Conservation (phyloP, 129 eudicot species). For the Rutidosis leptorrhynchoides region DNA sequence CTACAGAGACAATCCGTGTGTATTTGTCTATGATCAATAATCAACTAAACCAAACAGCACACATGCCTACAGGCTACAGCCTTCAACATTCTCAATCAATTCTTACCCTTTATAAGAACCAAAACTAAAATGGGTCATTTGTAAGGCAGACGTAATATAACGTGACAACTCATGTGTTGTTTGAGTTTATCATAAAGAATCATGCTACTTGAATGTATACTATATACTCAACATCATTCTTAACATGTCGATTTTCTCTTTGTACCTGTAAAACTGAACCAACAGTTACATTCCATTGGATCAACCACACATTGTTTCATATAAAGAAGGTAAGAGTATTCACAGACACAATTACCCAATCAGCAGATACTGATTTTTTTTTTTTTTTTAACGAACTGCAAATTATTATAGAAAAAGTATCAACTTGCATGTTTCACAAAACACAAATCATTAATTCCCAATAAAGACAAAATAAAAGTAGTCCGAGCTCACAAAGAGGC, state of each 20-base stretch:
- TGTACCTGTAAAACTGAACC: not conserved
- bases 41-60: not conserved
- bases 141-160: no score
- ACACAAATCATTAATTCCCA: conserved; percentile 6
- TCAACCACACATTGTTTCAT: not conserved
- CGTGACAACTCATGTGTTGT: not conserved
- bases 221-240: not conserved
- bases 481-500: conserved; percentile 4
- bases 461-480: conserved; percentile 12
- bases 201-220: not conserved
- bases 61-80: no score
- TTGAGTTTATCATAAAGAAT: not conserved
- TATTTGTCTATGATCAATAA: no score
- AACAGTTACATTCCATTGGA: not conserved
- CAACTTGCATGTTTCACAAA: conserved; percentile 21
- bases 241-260: not conserved
- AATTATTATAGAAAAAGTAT: not conserved
- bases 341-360: not conserved
- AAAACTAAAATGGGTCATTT: no score
- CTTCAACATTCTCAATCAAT: not conserved
- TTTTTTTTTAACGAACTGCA: conserved; percentile 9
- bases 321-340: not conserved
- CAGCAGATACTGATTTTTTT: not conserved
- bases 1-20: no score
- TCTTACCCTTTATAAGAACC: not conserved